These are phyloP conservation scores for Heliamphora pulchella DNA, from an alignment of 179 eudicot genomes.

Conservation along the genomic window DNA sequence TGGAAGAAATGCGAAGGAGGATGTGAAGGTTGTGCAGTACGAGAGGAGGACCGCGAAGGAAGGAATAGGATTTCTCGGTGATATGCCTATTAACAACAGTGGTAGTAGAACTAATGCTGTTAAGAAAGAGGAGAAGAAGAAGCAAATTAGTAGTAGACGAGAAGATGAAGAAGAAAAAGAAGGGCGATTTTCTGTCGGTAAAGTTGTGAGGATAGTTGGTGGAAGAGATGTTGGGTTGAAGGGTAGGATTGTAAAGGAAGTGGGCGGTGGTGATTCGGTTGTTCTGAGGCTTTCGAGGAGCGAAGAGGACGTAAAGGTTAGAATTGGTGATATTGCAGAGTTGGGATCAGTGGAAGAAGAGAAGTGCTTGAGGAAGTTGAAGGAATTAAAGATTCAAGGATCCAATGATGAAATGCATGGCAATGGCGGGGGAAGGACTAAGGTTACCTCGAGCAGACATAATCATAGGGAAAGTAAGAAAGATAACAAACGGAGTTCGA, in stretches of 20 bases:
- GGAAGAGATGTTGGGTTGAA: constrained; percentile 54
- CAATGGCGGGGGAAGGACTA: constrained; percentile 20
- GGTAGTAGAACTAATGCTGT: not conserved
- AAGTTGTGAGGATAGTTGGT: constrained; percentile 54
- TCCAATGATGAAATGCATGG: constrained; percentile 20
- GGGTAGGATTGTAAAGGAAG: constrained; percentile 45
- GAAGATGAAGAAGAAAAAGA: constrained; percentile 12
- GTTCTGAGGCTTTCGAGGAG: constrained; percentile 43
- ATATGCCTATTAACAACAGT: constrained; percentile 11
- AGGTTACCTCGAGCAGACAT: constrained; percentile 12
- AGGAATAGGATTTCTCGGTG: constrained; percentile 63
- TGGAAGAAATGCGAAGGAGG: constrained; percentile 59
- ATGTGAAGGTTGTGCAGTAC: constrained; percentile 54
- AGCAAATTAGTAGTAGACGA: constrained; percentile 18
- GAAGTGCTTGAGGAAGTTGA: constrained; percentile 53
- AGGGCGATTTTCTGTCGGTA: constrained; percentile 24
- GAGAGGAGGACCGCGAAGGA: constrained; percentile 43
- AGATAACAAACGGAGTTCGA: constrained; percentile 30
- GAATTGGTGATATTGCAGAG: constrained; percentile 42
- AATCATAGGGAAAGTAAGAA: constrained; percentile 24
- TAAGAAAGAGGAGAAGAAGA: constrained; percentile 21
- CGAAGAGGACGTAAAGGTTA: constrained; percentile 40
- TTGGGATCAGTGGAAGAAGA: constrained; percentile 74
- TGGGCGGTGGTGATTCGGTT: constrained; percentile 27
- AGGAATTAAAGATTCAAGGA: constrained; percentile 39